Evolutionary conservation across 2,329 filamentous ascomycete species (phyloP), one percentile per base, ranked within the genome.

Genomic region (Aspergillus awamori): DNA sequence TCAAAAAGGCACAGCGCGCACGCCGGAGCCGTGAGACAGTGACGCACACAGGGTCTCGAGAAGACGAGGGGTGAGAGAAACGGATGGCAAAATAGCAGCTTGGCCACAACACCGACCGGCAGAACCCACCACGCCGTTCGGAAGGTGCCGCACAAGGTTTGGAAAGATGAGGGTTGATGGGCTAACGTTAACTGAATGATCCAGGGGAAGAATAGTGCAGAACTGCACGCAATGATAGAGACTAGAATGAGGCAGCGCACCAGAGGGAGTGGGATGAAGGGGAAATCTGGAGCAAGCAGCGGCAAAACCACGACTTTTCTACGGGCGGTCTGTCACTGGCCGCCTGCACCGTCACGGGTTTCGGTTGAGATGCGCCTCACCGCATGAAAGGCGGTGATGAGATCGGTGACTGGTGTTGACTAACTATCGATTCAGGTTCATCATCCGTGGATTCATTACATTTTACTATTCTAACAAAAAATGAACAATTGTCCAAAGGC

Each of bases 371-470:
- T 67, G 65, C 55, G 64, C 71, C 73, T 76, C 73, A 76, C 73
- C 73, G 73, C 73, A 76, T 69, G 65, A 69, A 74, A 75, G 73
- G 73, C 73, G 73, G 73, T 75, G 73, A 75, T 75, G 67, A 67
- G 61, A 65, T 70, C 69, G 69, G 69, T 70, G 63, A 69, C 60
- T 55, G 39, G 8, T 49, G 22, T 24, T 11, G 43, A 47, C 24
- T 47, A 8, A 22, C 24, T 47, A 26, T 26, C 6, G 26, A 26
- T 26, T 26, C 26, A 26, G 26, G 26, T 26, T 26, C 26, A 26
- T 5, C 26, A 26, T 26, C 26, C 26, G 6, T 26, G 6, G 26
- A 26, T 26, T 26, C 26, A 26, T 26, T 26, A 26, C 26, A 7
- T 26, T 26, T 26, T 26, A 26, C 6, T 26, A 26, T 26, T 7